phyloP scores from a whole-genome alignment of 768 basidiomycete genomes.

The Naematelia encephala region DNA sequence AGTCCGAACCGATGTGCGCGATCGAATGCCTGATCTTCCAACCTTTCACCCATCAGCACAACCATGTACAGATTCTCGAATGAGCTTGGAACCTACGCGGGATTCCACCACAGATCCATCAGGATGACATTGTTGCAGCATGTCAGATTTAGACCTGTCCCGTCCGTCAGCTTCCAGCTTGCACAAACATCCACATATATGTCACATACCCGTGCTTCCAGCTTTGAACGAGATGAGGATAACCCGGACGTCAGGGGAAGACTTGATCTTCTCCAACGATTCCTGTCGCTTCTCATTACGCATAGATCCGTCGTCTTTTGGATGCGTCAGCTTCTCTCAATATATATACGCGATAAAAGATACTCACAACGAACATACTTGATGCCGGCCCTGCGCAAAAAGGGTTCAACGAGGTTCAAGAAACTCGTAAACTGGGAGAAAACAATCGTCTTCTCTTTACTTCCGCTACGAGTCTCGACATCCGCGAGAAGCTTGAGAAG shows the following conservation, averaged over 20 bases:
- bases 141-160: conserved; percentile 78
- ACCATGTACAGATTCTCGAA: too few relatives aligned
- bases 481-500: conserved; percentile 67
- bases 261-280: conserved; percentile 69
- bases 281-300: conserved; percentile 68
- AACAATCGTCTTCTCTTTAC: conserved; percentile 84
- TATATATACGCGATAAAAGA: neutral
- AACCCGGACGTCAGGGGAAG: conserved; percentile 59
- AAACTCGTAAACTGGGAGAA: conserved; percentile 82
- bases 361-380: conserved; percentile 80
- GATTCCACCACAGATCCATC: conserved; percentile 81
- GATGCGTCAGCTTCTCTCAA: conserved; percentile 7
- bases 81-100: conserved; percentile 24
- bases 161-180: neutral
- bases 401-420: conserved; percentile 82
- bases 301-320: conserved; percentile 87
- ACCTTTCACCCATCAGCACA: conserved; percentile 52
- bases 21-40: conserved; percentile 87
- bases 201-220: conserved; percentile 71
- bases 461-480: conserved; percentile 60
- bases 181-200: neutral
- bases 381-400: conserved; percentile 66
- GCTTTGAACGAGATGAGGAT: conserved; percentile 97
- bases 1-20: conserved; percentile 66
- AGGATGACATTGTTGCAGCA: conserved; percentile 92